phyloP scores from a whole-genome alignment of 2,329 filamentous ascomycete genomes.

The Verticillium isaacii region DNA sequence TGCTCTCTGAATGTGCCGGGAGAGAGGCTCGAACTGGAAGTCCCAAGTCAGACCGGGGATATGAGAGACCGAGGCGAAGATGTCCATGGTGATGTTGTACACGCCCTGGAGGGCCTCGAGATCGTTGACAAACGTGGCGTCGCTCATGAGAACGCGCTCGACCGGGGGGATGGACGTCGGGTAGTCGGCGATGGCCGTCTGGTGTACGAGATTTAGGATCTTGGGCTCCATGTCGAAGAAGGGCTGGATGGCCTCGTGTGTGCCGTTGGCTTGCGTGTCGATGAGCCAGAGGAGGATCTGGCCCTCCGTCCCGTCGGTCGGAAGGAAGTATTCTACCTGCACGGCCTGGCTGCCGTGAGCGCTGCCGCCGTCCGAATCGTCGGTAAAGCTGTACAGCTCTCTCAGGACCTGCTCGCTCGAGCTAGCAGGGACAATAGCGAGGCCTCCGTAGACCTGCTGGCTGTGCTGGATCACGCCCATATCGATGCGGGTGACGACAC shows the following conservation, averaged over 20 bases:
- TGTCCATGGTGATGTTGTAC: constrained; percentile 10
- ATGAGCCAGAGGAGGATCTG: constrained; percentile 12
- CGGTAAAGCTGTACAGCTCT: constrained; percentile 3
- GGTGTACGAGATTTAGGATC: constrained; percentile 10
- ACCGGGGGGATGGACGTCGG: constrained; percentile 9
- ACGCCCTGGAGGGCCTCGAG: constrained; percentile 9
- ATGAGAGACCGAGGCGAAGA: constrained; percentile 5
- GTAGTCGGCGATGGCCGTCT: constrained; percentile 12
- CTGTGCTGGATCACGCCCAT: background rate
- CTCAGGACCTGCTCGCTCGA: constrained; percentile 4
- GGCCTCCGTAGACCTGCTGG: constrained; percentile 21
- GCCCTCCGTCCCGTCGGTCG: constrained; percentile 8
- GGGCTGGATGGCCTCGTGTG: constrained; percentile 10
- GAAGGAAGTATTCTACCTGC: constrained; percentile 15
- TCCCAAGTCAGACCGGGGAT: constrained; percentile 10
- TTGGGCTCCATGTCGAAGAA: constrained; percentile 15
- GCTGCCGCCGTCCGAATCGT: constrained; percentile 4
- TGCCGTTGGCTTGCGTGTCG: constrained; percentile 8
- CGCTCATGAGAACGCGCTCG: constrained; percentile 10
- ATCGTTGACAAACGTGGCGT: constrained; percentile 11
- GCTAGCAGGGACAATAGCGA: constrained; percentile 29
- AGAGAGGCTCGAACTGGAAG: constrained; percentile 13
- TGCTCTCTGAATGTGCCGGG: constrained; percentile 3
- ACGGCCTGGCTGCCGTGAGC: constrained; percentile 13
- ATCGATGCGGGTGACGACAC: constrained; percentile 9